Evolutionary conservation across 208 protist genomes (phyloP).

Genomic region (Trypanosoma congolense): DNA sequence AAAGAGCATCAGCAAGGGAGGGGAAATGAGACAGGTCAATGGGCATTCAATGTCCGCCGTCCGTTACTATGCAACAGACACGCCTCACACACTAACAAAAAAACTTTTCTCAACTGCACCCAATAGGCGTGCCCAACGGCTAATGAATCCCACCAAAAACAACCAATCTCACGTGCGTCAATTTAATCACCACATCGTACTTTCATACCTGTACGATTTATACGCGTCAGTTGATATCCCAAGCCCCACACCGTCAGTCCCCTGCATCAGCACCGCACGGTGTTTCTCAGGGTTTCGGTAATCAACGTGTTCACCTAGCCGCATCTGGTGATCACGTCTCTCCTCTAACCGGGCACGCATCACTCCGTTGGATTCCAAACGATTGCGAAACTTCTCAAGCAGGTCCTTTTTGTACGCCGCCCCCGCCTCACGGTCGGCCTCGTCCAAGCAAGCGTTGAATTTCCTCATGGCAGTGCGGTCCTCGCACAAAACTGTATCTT

Average conservation of each 20-base stretch:
- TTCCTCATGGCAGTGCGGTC: constrained; percentile 41
- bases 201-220: constrained; percentile 46
- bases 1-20: no score
- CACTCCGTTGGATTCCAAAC: constrained; percentile 29
- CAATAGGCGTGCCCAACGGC: constrained; percentile 6
- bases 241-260: constrained; percentile 68
- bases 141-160: constrained; percentile 8
- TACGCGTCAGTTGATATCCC: constrained; percentile 72
- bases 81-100: no score
- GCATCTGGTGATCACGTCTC: constrained; percentile 28
- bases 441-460: constrained; percentile 27
- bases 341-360: constrained; percentile 31
- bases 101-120: no score
- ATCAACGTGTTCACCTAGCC: constrained; percentile 42
- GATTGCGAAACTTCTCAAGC: constrained; percentile 47
- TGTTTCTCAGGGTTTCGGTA: constrained; percentile 54
- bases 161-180: constrained; percentile 3
- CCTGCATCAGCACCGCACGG: constrained; percentile 30
- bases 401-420: constrained; percentile 41
- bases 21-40: no score
- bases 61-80: no score
- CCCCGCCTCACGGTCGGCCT: constrained; percentile 41
- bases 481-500: constrained; percentile 36
- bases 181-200: constrained; percentile 26
- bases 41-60: no score